Percentiles rank a stretch among this genome's conserved stretches.
phyloP scores from a whole-genome alignment of 163 green algal genomes.

The Chlorella variabilis region DNA sequence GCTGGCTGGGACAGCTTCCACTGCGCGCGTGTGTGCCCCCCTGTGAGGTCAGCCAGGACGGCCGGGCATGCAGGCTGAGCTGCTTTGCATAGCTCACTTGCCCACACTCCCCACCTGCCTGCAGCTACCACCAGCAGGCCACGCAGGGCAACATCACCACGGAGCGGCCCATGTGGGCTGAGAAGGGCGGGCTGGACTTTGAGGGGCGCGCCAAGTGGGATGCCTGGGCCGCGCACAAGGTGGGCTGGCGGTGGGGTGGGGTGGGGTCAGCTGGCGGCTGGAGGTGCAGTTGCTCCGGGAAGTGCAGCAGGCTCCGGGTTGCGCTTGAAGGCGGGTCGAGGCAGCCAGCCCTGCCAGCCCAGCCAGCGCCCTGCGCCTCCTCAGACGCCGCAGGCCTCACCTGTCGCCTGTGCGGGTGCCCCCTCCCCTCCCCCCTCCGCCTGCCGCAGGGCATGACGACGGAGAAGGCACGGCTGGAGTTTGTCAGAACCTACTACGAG shows the following conservation, averaged over 20 bases:
- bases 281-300: no score
- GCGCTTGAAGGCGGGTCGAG: no score
- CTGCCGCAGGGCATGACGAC: conserved; percentile 44
- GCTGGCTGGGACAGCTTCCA: no score
- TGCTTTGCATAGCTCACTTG: not conserved
- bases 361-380: not conserved
- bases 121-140: conserved; percentile 70
- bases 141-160: conserved; percentile 77
- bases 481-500: conserved; percentile 87
- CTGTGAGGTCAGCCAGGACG: no score
- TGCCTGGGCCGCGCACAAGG: conserved; percentile 81
- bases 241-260: not conserved
- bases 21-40: no score
- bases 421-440: not conserved
- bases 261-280: not conserved
- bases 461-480: conserved; percentile 78
- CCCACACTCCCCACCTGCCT: no score
- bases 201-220: conserved; percentile 87
- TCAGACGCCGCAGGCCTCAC: not conserved
- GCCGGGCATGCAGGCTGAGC: no score
- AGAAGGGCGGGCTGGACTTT: conserved; percentile 94
- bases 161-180: conserved; percentile 95
- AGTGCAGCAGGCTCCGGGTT: no score
- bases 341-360: no score
- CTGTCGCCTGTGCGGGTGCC: no score